Conservation (phyloP, 192 early-diverging fungal species). For the Coemansia sp. region DNA sequence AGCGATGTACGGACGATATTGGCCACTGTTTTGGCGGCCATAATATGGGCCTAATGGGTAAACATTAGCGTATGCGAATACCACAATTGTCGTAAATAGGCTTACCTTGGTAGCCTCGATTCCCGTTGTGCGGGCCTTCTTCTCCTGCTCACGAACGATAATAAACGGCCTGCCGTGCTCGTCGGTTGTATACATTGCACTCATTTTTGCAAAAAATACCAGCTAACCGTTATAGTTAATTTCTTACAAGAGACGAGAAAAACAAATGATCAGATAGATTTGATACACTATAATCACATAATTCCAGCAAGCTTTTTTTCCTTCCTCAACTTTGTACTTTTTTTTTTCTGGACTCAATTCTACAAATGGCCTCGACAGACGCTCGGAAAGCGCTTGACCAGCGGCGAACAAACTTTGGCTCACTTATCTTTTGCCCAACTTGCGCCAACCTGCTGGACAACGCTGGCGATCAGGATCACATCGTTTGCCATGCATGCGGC, state of each 20-base stretch:
- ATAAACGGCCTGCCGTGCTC: conserved; percentile 81
- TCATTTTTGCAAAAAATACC: conserved; percentile 29
- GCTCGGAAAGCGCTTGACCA: conserved; percentile 1
- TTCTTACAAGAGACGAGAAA: neutral
- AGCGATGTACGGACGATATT: conserved; percentile 98
- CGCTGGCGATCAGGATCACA: conserved; percentile 71
- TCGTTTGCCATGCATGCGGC: conserved; percentile 81
- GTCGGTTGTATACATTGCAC: conserved; percentile 87
- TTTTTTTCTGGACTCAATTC: too few species aligned
- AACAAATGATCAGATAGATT: too few species aligned
- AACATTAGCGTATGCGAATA: too few species aligned
- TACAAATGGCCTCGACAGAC: too few species aligned
- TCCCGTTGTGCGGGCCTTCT: conserved; percentile 84
- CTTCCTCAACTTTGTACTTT: too few species aligned
- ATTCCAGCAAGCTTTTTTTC: too few species aligned
- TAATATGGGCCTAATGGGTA: conserved; percentile 96
- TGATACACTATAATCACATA: too few species aligned
- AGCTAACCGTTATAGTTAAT: neutral
- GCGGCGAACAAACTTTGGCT: conserved; percentile 57
- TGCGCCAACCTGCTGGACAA: conserved; percentile 91
- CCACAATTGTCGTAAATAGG: too few species aligned
- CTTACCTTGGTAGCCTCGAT: conserved; percentile 95
- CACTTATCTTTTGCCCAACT: conserved; percentile 85
- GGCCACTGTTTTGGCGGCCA: conserved; percentile 95
- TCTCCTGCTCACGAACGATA: conserved; percentile 95